Conservation (phyloP, 345 rosid species). For the Schrenkiella parvula region DNA sequence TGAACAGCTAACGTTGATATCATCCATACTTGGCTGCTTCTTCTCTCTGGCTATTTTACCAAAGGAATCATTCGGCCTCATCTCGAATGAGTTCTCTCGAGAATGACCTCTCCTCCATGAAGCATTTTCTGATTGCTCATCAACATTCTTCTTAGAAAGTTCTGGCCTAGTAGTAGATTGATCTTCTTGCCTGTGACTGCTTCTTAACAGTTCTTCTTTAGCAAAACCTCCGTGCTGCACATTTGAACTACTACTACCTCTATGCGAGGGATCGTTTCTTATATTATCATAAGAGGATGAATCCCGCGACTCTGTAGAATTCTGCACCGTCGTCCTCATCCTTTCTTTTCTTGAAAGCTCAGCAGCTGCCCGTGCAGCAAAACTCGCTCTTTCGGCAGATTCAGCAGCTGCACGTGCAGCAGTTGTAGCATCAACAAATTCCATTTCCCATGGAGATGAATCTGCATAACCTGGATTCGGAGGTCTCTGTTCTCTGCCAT, state of each 20-base stretch:
- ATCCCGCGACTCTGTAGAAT: constrained; percentile 37
- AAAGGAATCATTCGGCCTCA: constrained; percentile 22
- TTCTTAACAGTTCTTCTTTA: constrained; percentile 6
- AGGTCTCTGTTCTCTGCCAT: constrained; percentile 39
- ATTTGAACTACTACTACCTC: constrained; percentile 21
- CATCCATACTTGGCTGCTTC: constrained; percentile 41
- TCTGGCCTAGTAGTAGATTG: background rate
- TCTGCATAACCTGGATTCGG: constrained; percentile 36
- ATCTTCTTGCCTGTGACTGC: constrained; percentile 15
- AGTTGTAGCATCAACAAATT: constrained; percentile 76
- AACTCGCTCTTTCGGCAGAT: constrained; percentile 93
- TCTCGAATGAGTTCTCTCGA: constrained; percentile 40
- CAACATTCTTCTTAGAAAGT: background rate
- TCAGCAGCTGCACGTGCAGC: constrained; percentile 98
- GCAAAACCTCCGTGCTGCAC: constrained; percentile 23
- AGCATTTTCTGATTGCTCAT: constrained; percentile 19
- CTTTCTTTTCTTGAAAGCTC: constrained; percentile 72
- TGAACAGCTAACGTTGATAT: constrained; percentile 25
- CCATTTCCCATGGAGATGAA: constrained; percentile 51
- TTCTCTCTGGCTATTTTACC: constrained; percentile 29
- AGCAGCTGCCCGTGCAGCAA: constrained; percentile 96
- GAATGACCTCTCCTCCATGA: constrained; percentile 39
- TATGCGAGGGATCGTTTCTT: constrained; percentile 25
- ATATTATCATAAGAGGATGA: constrained; percentile 27
- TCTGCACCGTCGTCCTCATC: constrained; percentile 27